Evolutionary conservation across 306 rosid species (phyloP).

Genomic region (Trifolium repens): DNA sequence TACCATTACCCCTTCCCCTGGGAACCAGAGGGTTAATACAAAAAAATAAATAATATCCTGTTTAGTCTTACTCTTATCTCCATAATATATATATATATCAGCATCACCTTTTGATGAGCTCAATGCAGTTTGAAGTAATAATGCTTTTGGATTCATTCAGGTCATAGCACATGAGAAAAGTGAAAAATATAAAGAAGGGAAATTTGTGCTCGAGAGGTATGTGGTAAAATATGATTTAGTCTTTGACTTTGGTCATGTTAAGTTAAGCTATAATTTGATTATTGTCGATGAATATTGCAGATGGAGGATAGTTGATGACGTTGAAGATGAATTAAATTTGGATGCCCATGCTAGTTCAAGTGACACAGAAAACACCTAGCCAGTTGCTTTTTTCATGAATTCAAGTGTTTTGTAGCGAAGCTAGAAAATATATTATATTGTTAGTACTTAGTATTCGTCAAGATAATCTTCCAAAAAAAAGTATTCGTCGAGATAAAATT

Average conservation of each 20-base stretch:
- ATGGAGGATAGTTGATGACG: conserved; percentile 68
- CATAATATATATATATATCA: background rate
- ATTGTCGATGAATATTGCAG: conserved; percentile 43
- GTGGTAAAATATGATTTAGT: conserved; percentile 21
- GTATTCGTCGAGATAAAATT: conserved; percentile 32
- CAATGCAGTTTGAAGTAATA: conserved; percentile 4
- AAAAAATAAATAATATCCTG: background rate
- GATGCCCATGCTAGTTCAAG: conserved; percentile 67
- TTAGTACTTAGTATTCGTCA: conserved; percentile 33
- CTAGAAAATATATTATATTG: conserved; percentile 39
- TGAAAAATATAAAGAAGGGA: conserved; percentile 82
- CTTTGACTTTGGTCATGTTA: conserved; percentile 11
- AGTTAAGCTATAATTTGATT: conserved; percentile 22
- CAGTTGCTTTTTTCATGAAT: conserved; percentile 34
- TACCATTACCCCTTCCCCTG: too few relatives aligned
- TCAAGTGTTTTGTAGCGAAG: conserved; percentile 40
- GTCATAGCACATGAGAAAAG: conserved; percentile 72
- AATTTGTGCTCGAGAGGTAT: conserved; percentile 83
- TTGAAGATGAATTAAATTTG: conserved; percentile 60
- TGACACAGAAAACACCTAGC: conserved; percentile 67
- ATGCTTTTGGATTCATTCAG: conserved; percentile 48
- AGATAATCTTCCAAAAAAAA: too few relatives aligned
- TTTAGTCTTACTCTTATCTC: background rate
- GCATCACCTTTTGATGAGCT: conserved; percentile 13
- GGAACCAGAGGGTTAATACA: too few relatives aligned